These are phyloP conservation scores for Conringia planisiliqua DNA, from an alignment of 345 rosid species.

Conservation along the genomic window DNA sequence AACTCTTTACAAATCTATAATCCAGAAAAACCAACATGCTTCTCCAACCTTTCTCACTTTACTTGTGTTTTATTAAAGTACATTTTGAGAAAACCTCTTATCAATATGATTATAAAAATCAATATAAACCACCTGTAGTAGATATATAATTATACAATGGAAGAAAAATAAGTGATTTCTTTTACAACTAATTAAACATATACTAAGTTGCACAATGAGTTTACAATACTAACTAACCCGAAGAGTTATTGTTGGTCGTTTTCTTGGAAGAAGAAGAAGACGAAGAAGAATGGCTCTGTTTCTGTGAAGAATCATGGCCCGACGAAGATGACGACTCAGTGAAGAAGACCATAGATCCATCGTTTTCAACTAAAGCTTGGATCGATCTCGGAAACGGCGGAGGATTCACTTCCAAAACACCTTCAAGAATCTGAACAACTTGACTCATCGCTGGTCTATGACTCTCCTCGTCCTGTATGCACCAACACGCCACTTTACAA, in stretches of 20 bases:
- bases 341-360: conserved; percentile 30
- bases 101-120: too few species aligned
- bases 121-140: not conserved
- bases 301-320: conserved; percentile 25
- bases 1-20: too few species aligned
- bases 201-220: not conserved
- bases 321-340: conserved; percentile 33
- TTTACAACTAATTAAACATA: not conserved
- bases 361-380: conserved; percentile 36
- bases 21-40: too few species aligned
- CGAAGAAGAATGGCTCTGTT: conserved; percentile 24
- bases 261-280: conserved; percentile 15
- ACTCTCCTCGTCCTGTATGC: conserved; percentile 77
- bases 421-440: conserved; percentile 82
- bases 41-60: too few species aligned
- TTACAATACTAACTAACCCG: not conserved
- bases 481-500: conserved; percentile 79
- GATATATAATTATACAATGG: not conserved
- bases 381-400: conserved; percentile 67
- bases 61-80: too few species aligned
- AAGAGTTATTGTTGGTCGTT: conserved; percentile 9
- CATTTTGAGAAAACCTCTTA: too few species aligned
- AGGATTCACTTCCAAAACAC: conserved; percentile 51
- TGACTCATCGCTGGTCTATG: conserved; percentile 79
- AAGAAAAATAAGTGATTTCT: not conserved